Evolutionary conservation across 73 alveolate genomes (phyloP), one percentile per base, ranked within the genome.

Genomic region (Tetrahymena elliotti): DNA sequence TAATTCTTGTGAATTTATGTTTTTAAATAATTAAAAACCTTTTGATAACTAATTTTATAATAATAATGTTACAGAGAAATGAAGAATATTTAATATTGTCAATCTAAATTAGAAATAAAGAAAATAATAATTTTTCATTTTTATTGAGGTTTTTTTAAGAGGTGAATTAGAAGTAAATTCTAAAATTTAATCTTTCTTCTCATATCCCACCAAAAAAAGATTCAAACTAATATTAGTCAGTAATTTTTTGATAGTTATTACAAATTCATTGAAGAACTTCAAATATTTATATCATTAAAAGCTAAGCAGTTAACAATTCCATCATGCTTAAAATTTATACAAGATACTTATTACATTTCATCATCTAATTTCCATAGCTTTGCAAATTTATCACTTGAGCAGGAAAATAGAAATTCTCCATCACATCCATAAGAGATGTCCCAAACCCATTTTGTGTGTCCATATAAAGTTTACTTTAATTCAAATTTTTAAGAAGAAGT

Each of bases 401-500:
- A 83, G 31, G 96, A 68, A 24, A 94, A 83, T 22, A 83, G 34
- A 83, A 40, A 94, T 40, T 94, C 96, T 38, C 94, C 92, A 84
- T 94, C 96, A 94, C 96, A 94, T 1, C 94, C 88, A 84, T 83
- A 94, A 36, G 96, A 93, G 20, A 93, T 40, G 37, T 94, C 96
- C 96, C 94, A 84, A 2, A 94, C 94, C 96, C 94, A 94, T 11
- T 94, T 94, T 31, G 84, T 33, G 84, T 94, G 96, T 20, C 96
- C 96, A 83, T 40, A 84, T 84, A 37, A 84, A 16, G 54, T 84
- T 27, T 36, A 31, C 35, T 40, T 40, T 39, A 34, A 84, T 39
- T 38, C 92, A 7, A 94, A 33, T 83, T 22, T 39, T 6, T 94
- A 94, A 53, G 93, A 94, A 35, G 93, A 68, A 1, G 88, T n/a